Base-by-base conservation (phyloP, 495 filamentous ascomycete species). In the Clavariopsis aquatica region DNA sequence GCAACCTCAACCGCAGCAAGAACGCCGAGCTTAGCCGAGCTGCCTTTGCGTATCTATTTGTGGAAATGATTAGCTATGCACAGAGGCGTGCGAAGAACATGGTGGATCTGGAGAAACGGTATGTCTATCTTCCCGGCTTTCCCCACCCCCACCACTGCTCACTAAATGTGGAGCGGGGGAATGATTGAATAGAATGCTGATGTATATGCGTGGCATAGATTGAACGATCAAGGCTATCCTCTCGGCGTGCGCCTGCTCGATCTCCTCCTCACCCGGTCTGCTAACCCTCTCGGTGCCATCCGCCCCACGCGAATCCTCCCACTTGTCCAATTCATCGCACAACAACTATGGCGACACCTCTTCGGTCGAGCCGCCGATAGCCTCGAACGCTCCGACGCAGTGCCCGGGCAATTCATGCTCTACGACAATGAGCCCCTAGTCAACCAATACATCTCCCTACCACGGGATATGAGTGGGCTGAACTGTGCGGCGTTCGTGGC, bases 401-500 rank as follows among this genome's bases (percentile, higher is more conserved):
- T 89, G 13, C 86, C 90, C 2, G 89, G 92, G 73, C 92, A 98
- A 79, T 99, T 97, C 80, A 96, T 99, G 93, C 91, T 99, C 69
- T 87, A 87, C 62, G 94, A 99, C 74, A 96, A 99, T 74, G 95
- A 98, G 71, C 94, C 94, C 43, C 79, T 97, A 15, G 93, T 98
- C 17, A 97, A 96, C 73, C 86, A 86, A 22, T 97, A 95, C 75
- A 89, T 98, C 72, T 89, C 85, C 68, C 89, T 98, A 36, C 94
- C 94, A 23, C 86, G 86, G 65, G 94, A 98, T 77, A 96, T 98
- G 92, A 89, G 81, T 76, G 88, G 93, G 82, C 83, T 98, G 63
- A 98, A 96, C 74, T 97, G 93, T 76, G 94, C 94, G 24, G 94
- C 94, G 13, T 98, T 87, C 69, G 92, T 97, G 4, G 94, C 95